A percentile compares a stretch with the other conserved stretches of the same genome.
These are phyloP conservation scores for Fusarium irregulare DNA, from an alignment of 2,329 filamentous ascomycete species.

Conservation along the genomic window DNA sequence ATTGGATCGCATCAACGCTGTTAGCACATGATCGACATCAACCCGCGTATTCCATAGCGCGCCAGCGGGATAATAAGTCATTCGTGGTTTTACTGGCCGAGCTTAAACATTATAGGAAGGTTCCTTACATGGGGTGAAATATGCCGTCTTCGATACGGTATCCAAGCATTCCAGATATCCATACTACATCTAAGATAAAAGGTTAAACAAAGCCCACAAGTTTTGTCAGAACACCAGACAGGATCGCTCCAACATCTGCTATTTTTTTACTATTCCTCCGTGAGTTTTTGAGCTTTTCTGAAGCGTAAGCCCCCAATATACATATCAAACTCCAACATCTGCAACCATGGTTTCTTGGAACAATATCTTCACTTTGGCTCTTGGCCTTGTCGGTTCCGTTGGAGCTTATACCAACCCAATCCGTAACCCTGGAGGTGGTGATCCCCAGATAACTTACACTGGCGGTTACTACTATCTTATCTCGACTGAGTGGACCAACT, in stretches of 20 bases:
- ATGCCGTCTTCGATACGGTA: neutral
- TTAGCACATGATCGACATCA: constrained; percentile 1
- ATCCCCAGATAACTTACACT: constrained; percentile 64
- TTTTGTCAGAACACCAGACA: rapidly evolving
- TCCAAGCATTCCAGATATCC: neutral
- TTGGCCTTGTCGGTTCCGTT: constrained; percentile 27
- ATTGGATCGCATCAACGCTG: constrained; percentile 29
- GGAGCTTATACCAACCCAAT: constrained; percentile 64
- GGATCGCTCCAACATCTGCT: neutral
- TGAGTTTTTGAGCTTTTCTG: no score
- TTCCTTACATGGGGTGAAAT: neutral
- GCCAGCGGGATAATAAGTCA: neutral
- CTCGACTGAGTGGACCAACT: constrained; percentile 66
- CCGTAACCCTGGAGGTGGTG: constrained; percentile 60
- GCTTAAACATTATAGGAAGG: constrained; percentile 5
- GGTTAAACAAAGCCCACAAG: neutral
- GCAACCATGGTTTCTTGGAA: constrained; percentile 31
- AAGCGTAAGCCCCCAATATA: no score
- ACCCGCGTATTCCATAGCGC: neutral
- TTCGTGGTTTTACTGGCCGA: neutral
- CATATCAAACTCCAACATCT: neutral
- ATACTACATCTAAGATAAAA: constrained; percentile 3
- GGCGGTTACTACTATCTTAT: constrained; percentile 68
- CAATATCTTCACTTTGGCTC: constrained; percentile 16
- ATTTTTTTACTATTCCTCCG: no score